Evolutionary conservation across 2,329 filamentous ascomycete species (phyloP).

Genomic region (Curvularia spicifera): DNA sequence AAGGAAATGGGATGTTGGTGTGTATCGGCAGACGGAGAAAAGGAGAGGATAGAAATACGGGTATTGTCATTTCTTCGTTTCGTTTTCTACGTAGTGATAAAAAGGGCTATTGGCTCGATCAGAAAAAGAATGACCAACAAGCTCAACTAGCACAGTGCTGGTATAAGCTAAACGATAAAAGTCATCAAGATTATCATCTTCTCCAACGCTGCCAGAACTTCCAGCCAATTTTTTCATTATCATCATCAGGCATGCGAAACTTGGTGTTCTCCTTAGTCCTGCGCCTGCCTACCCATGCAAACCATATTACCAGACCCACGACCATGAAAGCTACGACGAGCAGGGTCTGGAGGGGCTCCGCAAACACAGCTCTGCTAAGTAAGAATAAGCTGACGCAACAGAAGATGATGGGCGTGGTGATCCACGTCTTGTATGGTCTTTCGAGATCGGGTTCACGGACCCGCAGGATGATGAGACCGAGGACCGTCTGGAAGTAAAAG

Average conservation of each 20-base stretch:
- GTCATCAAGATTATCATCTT: slow-evolving; percentile 3
- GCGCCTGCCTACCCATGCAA: slow-evolving; percentile 75
- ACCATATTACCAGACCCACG: slow-evolving; percentile 85
- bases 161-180: no score
- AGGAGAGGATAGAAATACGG: background rate
- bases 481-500: slow-evolving; percentile 95
- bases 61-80: slow-evolving; percentile 9
- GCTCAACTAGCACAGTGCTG: background rate
- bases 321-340: slow-evolving; percentile 85
- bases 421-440: slow-evolving; percentile 94
- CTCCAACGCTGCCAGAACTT: slow-evolving; percentile 56
- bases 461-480: slow-evolving; percentile 88
- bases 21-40: background rate
- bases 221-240: slow-evolving; percentile 48
- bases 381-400: slow-evolving; percentile 97
- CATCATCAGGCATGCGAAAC: slow-evolving; percentile 30
- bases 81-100: background rate
- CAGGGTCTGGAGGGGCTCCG: slow-evolving; percentile 87
- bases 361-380: slow-evolving; percentile 85
- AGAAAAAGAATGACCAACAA: background rate
- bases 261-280: slow-evolving; percentile 35
- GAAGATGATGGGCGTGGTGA: slow-evolving; percentile 95
- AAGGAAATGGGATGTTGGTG: background rate
- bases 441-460: slow-evolving; percentile 87
- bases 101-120: background rate